These are phyloP conservation scores for Harrya chromipes DNA, from an alignment of 768 basidiomycete genomes.

Conservation along the genomic window DNA sequence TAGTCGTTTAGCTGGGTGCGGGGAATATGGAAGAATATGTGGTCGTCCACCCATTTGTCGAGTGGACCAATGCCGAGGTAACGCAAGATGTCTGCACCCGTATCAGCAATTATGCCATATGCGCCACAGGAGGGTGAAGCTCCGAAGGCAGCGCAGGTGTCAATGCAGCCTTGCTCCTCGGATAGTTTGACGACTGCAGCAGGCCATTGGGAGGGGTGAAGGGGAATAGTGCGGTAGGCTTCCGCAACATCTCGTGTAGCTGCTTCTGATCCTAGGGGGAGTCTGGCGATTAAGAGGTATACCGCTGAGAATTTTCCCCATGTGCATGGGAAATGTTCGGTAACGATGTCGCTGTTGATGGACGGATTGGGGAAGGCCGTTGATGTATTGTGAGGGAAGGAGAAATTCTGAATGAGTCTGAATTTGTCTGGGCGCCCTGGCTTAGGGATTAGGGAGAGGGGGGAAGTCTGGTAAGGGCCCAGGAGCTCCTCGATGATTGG, in stretches of 20 bases:
- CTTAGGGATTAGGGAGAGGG: neutral
- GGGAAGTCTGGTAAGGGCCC: neutral
- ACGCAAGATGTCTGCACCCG: neutral
- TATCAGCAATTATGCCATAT: slow-evolving; percentile 7
- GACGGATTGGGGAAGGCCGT: neutral
- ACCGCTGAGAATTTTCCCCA: neutral
- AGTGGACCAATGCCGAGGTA: neutral
- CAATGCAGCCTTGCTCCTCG: neutral
- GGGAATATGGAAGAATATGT: slow-evolving; percentile 8
- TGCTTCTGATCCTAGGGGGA: neutral
- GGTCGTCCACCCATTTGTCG: slow-evolving; percentile 7
- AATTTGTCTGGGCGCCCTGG: neutral
- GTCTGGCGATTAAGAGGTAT: neutral
- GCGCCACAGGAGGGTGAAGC: neutral
- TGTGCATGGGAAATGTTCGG: neutral
- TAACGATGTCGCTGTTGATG: neutral
- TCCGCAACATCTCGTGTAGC: neutral
- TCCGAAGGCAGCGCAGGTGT: neutral
- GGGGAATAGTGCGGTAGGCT: neutral
- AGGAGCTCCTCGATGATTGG: no score
- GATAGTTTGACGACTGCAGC: neutral
- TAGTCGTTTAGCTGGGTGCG: neutral
- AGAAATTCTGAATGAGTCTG: neutral
- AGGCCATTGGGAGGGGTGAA: neutral
- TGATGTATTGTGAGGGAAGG: neutral